Evolutionary conservation across 1,284 basidiomycete genomes (phyloP), one percentile per base, ranked within the genome.

Genomic region (Polyporus tsugae): DNA sequence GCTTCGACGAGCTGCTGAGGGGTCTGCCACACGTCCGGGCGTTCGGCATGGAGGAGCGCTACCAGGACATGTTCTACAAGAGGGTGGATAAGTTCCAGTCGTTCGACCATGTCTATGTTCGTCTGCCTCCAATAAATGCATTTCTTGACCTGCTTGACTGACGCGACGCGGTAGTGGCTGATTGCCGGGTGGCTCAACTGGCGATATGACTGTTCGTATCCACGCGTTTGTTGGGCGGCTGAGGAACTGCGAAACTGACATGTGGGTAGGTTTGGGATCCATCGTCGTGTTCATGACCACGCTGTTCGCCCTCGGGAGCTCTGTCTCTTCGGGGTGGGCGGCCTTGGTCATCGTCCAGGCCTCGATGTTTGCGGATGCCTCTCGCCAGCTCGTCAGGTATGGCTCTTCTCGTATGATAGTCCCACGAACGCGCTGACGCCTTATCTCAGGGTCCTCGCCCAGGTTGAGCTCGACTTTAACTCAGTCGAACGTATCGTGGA

Each of bases 401-500:
- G 6, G 17, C 17, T 80, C 66, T 25, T n/a, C 11, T 10, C 5
- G 42, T 29, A 57, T 15, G 52, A 49, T 22, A 15, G 29, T 33
- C 19, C 29, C 6, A 9, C n/a, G 53, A 36, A 15, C 6, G 58
- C 52, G 44, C 65, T 67, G 38, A 65, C 53, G 46, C 17, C 33
- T 60, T 19, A 0, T 35, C 59, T 15, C 71, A 88, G 87, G 72
- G 89, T 91, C 10, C 84, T 86, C 33, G 89, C 89, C 1, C 90
- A 91, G 74, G 78, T 92, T 0, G 91, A 92, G 75, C 83, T 92
- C 17, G 90, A 92, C 79, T 93, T 94, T 80, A 91, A 90, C 78
- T 89, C 91, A 29, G 89, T 96, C 6, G 95, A 97, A 78, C 89
- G 95, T 68, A 89, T 96, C 13, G 86, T 91, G 19, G 94, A 96